These are phyloP conservation scores for Ephemerocybe angulata DNA, from an alignment of 768 basidiomycete species.

Conservation along the genomic window DNA sequence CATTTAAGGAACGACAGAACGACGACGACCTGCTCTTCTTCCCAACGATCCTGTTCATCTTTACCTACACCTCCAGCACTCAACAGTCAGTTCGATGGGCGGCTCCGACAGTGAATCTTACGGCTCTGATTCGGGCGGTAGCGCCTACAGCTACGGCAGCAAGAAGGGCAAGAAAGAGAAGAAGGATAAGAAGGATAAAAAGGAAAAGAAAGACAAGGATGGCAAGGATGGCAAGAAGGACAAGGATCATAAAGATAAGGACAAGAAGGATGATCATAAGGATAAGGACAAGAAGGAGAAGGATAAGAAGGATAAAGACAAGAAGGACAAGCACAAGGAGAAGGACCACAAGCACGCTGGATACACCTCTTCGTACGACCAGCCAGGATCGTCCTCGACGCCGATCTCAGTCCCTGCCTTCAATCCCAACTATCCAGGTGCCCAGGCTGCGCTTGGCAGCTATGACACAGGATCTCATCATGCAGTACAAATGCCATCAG, in stretches of 20 bases:
- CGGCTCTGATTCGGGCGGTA: slow-evolving; percentile 3
- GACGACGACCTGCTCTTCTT: too few relatives aligned
- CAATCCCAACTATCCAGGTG: not conserved
- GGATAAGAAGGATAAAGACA: slow-evolving; percentile 15
- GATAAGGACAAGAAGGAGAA: slow-evolving; percentile 17
- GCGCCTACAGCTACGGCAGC: not conserved
- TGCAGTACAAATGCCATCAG: not conserved
- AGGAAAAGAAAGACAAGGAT: slow-evolving; percentile 23
- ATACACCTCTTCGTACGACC: not conserved
- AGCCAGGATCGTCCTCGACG: not conserved
- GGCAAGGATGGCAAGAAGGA: slow-evolving; percentile 19
- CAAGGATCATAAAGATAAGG: slow-evolving; percentile 16
- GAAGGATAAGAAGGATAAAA: slow-evolving; percentile 21
- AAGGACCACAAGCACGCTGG: not conserved
- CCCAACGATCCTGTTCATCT: not conserved
- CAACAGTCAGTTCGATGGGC: not conserved
- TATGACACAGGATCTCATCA: not conserved
- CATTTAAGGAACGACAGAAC: too few relatives aligned
- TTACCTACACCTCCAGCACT: not conserved
- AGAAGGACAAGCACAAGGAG: slow-evolving; percentile 2
- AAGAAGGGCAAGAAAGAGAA: slow-evolving; percentile 15
- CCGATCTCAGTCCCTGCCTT: not conserved
- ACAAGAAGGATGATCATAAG: slow-evolving; percentile 24
- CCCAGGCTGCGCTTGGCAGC: not conserved
- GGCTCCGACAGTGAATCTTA: slow-evolving; percentile 4